Percentiles rank a stretch among this genome's conserved stretches.
phyloP scores from a whole-genome alignment of 208 protist genomes.

The Balamuthia mandrillaris region DNA sequence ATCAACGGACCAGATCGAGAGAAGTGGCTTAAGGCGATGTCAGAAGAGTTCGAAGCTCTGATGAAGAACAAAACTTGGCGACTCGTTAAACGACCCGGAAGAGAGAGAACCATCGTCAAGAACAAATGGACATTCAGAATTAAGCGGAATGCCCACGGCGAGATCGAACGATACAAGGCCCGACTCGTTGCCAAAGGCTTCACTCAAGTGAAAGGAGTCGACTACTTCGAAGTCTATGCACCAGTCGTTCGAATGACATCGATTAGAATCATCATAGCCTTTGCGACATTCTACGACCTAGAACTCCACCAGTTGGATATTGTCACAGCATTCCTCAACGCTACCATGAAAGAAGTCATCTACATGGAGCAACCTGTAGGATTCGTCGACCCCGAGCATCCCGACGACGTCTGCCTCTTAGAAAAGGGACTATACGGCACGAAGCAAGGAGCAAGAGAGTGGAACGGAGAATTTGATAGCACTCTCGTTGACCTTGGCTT shows the following conservation, averaged over 20 bases:
- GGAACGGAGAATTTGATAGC: not conserved
- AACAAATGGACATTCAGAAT: conserved; percentile 14
- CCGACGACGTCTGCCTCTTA: not conserved
- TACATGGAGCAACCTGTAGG: not conserved
- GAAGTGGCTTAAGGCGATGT: not conserved
- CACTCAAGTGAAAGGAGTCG: not conserved
- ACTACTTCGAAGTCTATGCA: not conserved
- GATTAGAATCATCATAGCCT: not conserved
- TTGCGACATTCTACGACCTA: not conserved
- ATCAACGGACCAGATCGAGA: no score
- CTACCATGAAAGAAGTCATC: not conserved
- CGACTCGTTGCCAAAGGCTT: not conserved
- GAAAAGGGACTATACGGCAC: not conserved
- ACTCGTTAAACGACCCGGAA: not conserved
- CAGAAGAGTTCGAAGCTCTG: not conserved
- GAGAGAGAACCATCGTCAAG: not conserved
- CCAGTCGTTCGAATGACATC: no score
- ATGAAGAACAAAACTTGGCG: not conserved
- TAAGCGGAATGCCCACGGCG: not conserved
- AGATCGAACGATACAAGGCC: not conserved
- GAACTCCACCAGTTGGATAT: not conserved
- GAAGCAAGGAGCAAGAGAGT: not conserved
- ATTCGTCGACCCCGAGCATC: not conserved
- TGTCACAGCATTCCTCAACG: not conserved
- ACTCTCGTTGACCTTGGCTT: not conserved